Base-by-base conservation (phyloP, 768 basidiomycete genomes). In the Suillus weaverae region DNA sequence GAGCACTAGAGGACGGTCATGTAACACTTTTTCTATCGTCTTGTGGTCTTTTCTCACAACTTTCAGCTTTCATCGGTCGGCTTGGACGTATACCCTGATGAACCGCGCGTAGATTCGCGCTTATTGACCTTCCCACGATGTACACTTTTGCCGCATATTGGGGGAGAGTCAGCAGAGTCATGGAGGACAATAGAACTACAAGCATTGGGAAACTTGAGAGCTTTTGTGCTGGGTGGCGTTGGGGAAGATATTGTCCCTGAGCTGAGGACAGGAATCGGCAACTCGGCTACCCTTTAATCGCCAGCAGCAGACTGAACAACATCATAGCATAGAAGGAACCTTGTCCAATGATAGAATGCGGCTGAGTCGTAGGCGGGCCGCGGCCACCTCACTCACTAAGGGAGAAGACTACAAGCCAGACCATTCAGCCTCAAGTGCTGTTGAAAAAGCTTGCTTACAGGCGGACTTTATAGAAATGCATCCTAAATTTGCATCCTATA, bases 131-230 rank as follows among this genome's bases (percentile, higher is more conserved):
- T 91, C 74, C 86, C 89, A 26, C 86, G 91, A 68, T 86, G 91
- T 67, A 89, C 90, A 43, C 79, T 96, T 9, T 83, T 96, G 26
- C 94, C 94, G 10, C 94, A 95, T 75, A 88, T 95, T 87, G 94
- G 94, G 13, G 92, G 91, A 0, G 87, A 90, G 76, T 92, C 86
- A 59, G 83, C 85, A 66, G 92, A 94, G 71, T 82, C 88, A 11
- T 88, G 90, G 75, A 82, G 81, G 66, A 84, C 84, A 74, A 92
- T 91, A 90, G 91, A 92, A 78, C 80, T 91, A 36, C 83, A 89
- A 16, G 89, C 90, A 11, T 78, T 93, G 68, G 83, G 81, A 20
- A 93, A 94, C 71, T 72, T 94, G 62, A 81, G 77, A 64, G 89
- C 90, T 67, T 91, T 82, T 73, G 71, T 92, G 55, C 80, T 78